These are phyloP conservation scores for Zygotorulaspora sp. DNA, from an alignment of 805 yeast genomes.

Conservation along the genomic window DNA sequence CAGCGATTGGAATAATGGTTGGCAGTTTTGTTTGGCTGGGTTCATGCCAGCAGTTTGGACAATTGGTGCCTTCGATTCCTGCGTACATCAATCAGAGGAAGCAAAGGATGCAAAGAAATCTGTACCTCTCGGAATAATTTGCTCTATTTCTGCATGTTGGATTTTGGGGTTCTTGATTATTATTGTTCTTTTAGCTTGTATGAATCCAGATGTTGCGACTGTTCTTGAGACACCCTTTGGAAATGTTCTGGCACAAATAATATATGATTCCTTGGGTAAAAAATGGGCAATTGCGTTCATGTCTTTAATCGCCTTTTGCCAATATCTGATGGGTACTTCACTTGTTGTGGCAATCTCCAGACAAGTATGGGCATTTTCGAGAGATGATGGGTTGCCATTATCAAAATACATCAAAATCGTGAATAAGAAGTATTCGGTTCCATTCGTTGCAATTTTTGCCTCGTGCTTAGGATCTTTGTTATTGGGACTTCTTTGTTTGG, in stretches of 20 bases:
- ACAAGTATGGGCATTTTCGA: conserved; percentile 70
- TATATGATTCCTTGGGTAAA: conserved; percentile 57
- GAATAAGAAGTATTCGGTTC: conserved; percentile 51
- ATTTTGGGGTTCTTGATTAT: conserved; percentile 53
- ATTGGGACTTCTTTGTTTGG: conserved; percentile 40
- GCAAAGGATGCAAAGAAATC: conserved; percentile 54
- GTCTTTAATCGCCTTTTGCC: conserved; percentile 55
- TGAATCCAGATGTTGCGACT: conserved; percentile 41
- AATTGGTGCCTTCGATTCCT: conserved; percentile 67
- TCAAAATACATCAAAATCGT: conserved; percentile 54
- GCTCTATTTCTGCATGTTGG: conserved; percentile 54
- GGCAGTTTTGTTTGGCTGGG: conserved; percentile 47
- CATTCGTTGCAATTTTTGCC: conserved; percentile 55
- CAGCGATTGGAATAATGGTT: conserved; percentile 56
- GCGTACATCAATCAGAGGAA: conserved; percentile 71
- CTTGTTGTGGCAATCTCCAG: conserved; percentile 60
- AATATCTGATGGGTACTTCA: conserved; percentile 64
- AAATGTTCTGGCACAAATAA: conserved; percentile 61
- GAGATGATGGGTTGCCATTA: conserved; percentile 72
- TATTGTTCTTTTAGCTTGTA: conserved; percentile 51
- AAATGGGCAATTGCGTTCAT: conserved; percentile 63
- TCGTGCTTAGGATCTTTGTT: conserved; percentile 37
- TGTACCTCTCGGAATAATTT: conserved; percentile 60
- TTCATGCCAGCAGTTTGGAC: conserved; percentile 74
- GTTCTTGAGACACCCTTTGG: conserved; percentile 45